A percentile compares a stretch with the other conserved stretches of the same genome.
Evolutionary conservation across 805 yeast species (phyloP).

Genomic region (Metschnikowia cerradonensis): DNA sequence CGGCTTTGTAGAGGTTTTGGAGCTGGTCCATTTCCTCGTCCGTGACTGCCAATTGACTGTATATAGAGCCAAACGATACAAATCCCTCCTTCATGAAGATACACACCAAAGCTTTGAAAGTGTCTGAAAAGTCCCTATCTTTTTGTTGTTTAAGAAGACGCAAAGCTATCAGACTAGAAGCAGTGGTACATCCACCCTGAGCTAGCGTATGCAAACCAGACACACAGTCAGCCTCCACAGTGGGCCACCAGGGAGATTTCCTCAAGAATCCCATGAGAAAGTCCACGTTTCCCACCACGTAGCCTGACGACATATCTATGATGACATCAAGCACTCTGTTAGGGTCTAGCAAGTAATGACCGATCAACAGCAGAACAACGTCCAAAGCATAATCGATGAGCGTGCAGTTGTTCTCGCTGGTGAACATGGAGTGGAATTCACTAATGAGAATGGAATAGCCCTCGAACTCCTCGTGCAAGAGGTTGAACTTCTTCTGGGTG

Average conservation of each 20-base stretch:
- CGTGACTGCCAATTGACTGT: conserved; percentile 51
- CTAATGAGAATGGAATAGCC: conserved; percentile 68
- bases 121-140: conserved; percentile 38
- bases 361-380: conserved; percentile 57
- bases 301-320: conserved; percentile 48
- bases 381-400: conserved; percentile 43
- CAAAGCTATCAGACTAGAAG: conserved; percentile 52
- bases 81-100: conserved; percentile 63
- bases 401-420: conserved; percentile 35
- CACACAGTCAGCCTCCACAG: conserved; percentile 25
- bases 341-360: conserved; percentile 74
- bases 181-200: conserved; percentile 53
- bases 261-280: conserved; percentile 50
- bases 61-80: conserved; percentile 59
- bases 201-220: conserved; percentile 30
- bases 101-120: conserved; percentile 44
- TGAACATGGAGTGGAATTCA: conserved; percentile 43
- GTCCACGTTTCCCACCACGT: conserved; percentile 40
- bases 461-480: conserved; percentile 69
- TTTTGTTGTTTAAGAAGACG: conserved; percentile 30
- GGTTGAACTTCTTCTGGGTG: conserved; percentile 56
- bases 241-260: conserved; percentile 68
- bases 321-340: conserved; percentile 62
- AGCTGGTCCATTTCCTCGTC: conserved; percentile 44
- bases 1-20: conserved; percentile 42